Conservation (phyloP, 2,329 filamentous ascomycete species). For the Penicillium italicum region DNA sequence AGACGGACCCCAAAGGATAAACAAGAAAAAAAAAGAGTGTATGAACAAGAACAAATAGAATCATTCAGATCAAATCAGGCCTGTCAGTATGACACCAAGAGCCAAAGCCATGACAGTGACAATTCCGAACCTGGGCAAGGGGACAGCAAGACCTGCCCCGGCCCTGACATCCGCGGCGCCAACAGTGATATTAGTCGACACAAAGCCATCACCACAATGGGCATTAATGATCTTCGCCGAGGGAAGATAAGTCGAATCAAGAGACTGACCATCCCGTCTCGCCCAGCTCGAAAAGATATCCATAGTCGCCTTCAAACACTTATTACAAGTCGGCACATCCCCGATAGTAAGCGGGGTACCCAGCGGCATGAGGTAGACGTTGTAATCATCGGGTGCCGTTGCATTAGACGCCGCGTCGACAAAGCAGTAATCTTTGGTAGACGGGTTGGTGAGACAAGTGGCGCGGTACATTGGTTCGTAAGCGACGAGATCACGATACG, state of each 20-base stretch:
- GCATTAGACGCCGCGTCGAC: constrained; percentile 78
- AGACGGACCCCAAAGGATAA: constrained; percentile 6
- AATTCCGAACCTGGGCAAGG: constrained; percentile 4
- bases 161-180: constrained; percentile 16
- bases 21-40: constrained; percentile 7
- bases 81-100: constrained; percentile 3
- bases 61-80: constrained; percentile 7
- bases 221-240: constrained; percentile 73
- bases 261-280: constrained; percentile 60
- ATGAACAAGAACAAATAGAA: not conserved
- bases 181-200: constrained; percentile 46
- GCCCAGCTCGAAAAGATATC: constrained; percentile 69
- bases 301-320: constrained; percentile 78
- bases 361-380: constrained; percentile 81
- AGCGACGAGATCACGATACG: constrained; percentile 69
- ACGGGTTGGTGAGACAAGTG: constrained; percentile 69
- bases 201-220: constrained; percentile 55
- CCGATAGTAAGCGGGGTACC: constrained; percentile 62
- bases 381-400: constrained; percentile 66
- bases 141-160: constrained; percentile 8
- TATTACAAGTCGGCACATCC: constrained; percentile 68
- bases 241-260: constrained; percentile 64
- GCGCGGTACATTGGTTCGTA: constrained; percentile 78
- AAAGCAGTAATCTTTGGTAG: constrained; percentile 68
- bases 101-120: constrained; percentile 3